Evolutionary conservation across 495 filamentous ascomycete genomes (phyloP), one percentile per base, ranked within the genome.

Genomic region (Penicillium paxilli): DNA sequence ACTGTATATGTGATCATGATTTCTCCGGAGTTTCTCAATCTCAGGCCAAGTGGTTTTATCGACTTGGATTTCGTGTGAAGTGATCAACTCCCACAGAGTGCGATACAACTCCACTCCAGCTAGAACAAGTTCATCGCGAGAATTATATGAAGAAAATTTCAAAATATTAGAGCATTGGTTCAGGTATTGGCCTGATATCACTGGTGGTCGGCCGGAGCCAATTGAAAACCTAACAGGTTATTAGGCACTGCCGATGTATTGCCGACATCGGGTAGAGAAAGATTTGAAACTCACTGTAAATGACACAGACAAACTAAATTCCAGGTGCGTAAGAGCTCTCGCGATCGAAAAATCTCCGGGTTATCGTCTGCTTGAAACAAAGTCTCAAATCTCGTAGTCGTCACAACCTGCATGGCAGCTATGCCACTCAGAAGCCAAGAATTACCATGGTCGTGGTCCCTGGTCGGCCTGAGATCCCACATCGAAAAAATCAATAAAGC

Each of bases 221-320:
- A 61, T 51, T 0, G 58, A 57, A 23, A 61, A 61, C 32, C 58
- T 61, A 22, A 5, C 2, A 2, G 17, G 11, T 16, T 21, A 21
- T 55, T 51, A 55, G 37, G 7, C 32, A n/a, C 12, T 35, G 22
- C 17, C 7, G 19, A n/a, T 6, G 9, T n/a, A 40, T 14, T 40
- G 5, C 19, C 35, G 5, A 11, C 35, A 16, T 19, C 8, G n/a
- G 35, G n/a, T 10, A 16, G n/a, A 40, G 5, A 20, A 40, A 42
- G 40, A 14, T 7, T 12, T 12, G 26, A 19, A 5, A 44, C 50
- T 24, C 44, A 61, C 58, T 61, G 53, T 42, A 61, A 10, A 10
- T 61, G 58, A 28, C 58, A 61, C 5, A 61, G 42, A 6, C 58
- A 61, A 11, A 61, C 56, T 35, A 61, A 33, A 19, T 61, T 57